phyloP scores from a whole-genome alignment of 208 protist genomes.

The Leishmania aethiopica region DNA sequence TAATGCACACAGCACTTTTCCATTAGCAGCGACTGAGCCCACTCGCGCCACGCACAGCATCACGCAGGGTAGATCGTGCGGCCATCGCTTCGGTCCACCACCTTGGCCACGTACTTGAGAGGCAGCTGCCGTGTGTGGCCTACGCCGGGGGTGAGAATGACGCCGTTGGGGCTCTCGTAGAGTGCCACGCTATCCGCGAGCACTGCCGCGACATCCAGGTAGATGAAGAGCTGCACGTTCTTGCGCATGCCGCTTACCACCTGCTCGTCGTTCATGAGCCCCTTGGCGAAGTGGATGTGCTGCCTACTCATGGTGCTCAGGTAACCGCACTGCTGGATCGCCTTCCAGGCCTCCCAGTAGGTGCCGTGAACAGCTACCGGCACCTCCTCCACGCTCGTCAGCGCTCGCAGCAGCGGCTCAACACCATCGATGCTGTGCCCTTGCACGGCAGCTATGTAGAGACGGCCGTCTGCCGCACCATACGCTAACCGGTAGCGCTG shows the following conservation, averaged over 20 bases:
- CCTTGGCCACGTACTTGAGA: constrained; percentile 70
- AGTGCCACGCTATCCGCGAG: constrained; percentile 76
- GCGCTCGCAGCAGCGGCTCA: constrained; percentile 49
- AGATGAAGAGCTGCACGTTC: constrained; percentile 68
- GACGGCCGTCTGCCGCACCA: constrained; percentile 23
- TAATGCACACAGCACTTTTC: not conserved
- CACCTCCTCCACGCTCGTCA: constrained; percentile 44
- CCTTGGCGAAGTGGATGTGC: constrained; percentile 93
- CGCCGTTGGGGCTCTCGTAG: constrained; percentile 82
- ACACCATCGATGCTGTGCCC: constrained; percentile 78
- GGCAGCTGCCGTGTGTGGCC: constrained; percentile 59
- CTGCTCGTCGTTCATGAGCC: constrained; percentile 37
- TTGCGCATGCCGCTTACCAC: constrained; percentile 91
- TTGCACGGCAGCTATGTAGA: constrained; percentile 85
- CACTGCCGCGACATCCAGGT: constrained; percentile 64
- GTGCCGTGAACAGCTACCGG: constrained; percentile 83
- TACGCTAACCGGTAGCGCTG: constrained; percentile 76
- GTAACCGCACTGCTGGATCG: constrained; percentile 73
- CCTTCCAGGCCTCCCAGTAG: constrained; percentile 54
- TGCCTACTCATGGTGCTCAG: constrained; percentile 81
- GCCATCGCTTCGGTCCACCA: constrained; percentile 48
- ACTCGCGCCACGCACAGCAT: not conserved
- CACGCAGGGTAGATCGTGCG: constrained; percentile 23
- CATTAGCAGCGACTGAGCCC: not conserved
- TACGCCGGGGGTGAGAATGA: constrained; percentile 85